Percentiles rank a stretch among this genome's conserved stretches.
Conservation (phyloP, 371 early-diverging fungal species). For the Syncephalastrum contaminatum region DNA sequence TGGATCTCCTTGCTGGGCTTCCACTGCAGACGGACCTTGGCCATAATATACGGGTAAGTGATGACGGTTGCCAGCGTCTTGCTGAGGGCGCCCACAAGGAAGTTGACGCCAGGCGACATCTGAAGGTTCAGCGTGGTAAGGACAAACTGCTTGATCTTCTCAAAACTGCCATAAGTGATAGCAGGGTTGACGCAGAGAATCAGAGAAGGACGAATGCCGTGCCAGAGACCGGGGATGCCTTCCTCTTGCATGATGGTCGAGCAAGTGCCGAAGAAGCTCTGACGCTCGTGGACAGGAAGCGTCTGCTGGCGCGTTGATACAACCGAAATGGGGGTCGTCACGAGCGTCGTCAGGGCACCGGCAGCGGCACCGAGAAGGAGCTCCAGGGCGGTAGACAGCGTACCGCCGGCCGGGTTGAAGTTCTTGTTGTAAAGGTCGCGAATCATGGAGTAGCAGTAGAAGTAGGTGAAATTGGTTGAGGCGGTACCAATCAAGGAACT, state of each 20-base stretch:
- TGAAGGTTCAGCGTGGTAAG: slow-evolving; percentile 34
- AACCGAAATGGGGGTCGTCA: slow-evolving; percentile 90
- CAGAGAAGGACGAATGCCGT: slow-evolving; percentile 87
- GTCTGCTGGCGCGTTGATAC: slow-evolving; percentile 85
- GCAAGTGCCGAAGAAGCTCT: slow-evolving; percentile 56
- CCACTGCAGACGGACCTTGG: slow-evolving; percentile 96
- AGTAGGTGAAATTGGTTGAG: slow-evolving; percentile 91
- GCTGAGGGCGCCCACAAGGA: slow-evolving; percentile 87
- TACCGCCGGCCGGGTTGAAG: slow-evolving; percentile 25
- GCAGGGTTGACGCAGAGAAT: slow-evolving; percentile 94
- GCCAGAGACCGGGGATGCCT: slow-evolving; percentile 85
- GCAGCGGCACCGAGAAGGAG: slow-evolving; percentile 90
- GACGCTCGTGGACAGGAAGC: slow-evolving; percentile 55
- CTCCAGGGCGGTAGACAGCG: slow-evolving; percentile 74
- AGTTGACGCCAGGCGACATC: slow-evolving; percentile 77
- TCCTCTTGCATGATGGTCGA: slow-evolving; percentile 77
- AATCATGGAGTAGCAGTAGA: slow-evolving; percentile 88
- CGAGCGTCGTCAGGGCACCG: slow-evolving; percentile 86
- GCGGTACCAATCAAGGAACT: slow-evolving; percentile 87
- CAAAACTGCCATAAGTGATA: slow-evolving; percentile 96
- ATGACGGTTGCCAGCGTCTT: slow-evolving; percentile 89
- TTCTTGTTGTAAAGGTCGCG: slow-evolving; percentile 59
- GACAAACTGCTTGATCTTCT: slow-evolving; percentile 76
- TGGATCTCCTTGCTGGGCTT: slow-evolving; percentile 70
- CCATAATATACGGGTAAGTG: slow-evolving; percentile 97